Base-by-base conservation (phyloP, 495 filamentous ascomycete genomes). In the Poronia punctata region DNA sequence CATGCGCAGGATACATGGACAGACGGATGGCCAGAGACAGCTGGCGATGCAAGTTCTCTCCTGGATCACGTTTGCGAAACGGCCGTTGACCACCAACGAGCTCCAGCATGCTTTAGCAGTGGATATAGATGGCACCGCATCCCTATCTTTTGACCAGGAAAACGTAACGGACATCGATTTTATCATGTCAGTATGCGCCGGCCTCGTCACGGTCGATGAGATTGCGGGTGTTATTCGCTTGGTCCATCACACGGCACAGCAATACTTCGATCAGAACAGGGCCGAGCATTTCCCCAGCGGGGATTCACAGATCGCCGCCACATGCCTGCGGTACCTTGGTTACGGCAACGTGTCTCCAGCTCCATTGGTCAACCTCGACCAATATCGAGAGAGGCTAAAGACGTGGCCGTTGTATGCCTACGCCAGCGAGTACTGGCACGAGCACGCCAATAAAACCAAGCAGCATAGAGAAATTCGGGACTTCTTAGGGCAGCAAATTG, bases 161-260 rank as follows among this genome's bases (percentile, higher is more conserved):
- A 56, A 62, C 23, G 20, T 74, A 2, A 15, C 52, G 3, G 36
- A 61, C 4, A 42, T 64, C 1, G 53, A 62, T 12, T 40, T 59
- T 14, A 37, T 75, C 1, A 34, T 65, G 7, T 65, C 62, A 5
- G 61, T 68, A 14, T 78, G 75, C 38, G 63, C 60, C 39, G 71
- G 73, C 0, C 53, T 79, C 8, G 56, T 76, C 7, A 65, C 50
- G 4, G 39, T 72, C 6, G 70, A 76, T 36, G 11, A 57, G 18
- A 56, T 67, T 22, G 73, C 59, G 40, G 33, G 56, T 7, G 59
- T 69, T 19, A 50, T 77, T 22, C 65, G 67, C 10, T 54, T 78
- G 5, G 66, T 76, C 9, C 76, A 78, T 49, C 70, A 70, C 41
- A 75, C 75, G 8, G 54, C 71, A 2, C 63, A 75, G 46, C 63